Evolutionary conservation across 1,284 basidiomycete genomes (phyloP).

Genomic region (Phellinidium pouzarii): DNA sequence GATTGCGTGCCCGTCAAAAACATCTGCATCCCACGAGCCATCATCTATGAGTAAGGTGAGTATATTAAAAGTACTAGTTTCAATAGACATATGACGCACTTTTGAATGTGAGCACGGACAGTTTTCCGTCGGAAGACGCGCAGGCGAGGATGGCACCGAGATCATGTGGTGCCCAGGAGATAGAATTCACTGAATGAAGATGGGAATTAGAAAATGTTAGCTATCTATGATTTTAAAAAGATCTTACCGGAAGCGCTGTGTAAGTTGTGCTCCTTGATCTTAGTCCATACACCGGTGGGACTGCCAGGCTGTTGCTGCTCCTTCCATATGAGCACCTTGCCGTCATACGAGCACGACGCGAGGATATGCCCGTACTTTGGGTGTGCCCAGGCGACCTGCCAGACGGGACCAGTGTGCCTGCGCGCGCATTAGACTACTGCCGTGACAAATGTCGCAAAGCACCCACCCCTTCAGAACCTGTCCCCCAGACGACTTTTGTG

Average conservation of each 20-base stretch:
- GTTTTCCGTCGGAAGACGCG: conserved; percentile 96
- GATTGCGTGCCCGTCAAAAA: conserved; percentile 93
- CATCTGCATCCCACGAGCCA: conserved; percentile 92
- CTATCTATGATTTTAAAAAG: not conserved
- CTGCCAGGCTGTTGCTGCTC: conserved; percentile 59
- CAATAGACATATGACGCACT: conserved; percentile 46
- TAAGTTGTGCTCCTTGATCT: conserved; percentile 93
- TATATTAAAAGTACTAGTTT: not conserved
- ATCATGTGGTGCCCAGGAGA: conserved; percentile 97
- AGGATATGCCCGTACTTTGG: conserved; percentile 95
- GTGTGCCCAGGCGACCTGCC: conserved; percentile 99
- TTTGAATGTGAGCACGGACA: conserved; percentile 96
- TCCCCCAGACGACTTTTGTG: conserved; percentile 53
- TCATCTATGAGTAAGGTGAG: conserved; percentile 56
- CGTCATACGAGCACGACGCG: conserved; percentile 96
- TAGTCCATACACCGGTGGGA: conserved; percentile 69
- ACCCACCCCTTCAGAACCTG: conserved; percentile 83
- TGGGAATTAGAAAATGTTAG: not conserved
- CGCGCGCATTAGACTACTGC: not conserved
- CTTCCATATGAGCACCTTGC: conserved; percentile 98
- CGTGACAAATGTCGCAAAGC: conserved; percentile 1
- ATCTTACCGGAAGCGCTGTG: conserved; percentile 84
- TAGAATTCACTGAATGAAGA: conserved; percentile 75
- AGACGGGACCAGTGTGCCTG: conserved; percentile 94
- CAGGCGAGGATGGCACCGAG: conserved; percentile 95